Base-by-base conservation (phyloP, 805 yeast species). In the Candida easanensis region DNA sequence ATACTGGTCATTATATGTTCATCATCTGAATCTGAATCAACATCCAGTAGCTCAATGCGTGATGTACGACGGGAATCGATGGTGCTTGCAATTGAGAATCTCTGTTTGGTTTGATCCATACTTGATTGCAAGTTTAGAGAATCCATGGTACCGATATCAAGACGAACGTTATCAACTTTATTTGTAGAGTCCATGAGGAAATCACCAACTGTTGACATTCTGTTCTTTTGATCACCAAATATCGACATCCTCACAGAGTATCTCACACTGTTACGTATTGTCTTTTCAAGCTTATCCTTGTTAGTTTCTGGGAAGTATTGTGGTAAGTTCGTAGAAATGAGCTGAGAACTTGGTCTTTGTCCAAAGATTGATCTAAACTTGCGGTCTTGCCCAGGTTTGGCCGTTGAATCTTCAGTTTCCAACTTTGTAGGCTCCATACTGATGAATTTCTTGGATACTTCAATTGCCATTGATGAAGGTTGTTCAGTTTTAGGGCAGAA, bases 281-380 rank as follows among this genome's bases (percentile, higher is more conserved):
- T 90, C 44, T 83, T 81, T 48, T 84, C 84, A 49, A 93, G 72
- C 44, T 83, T 83, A 35, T 75, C 71, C 39, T 80, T 76, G 19
- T 79, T 82, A 0, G 95, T 82, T 31, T 82, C 84, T 0, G 99
- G 99, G 71, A 93, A 93, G 62, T 87, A 91, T 50, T 90, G 96
- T 2, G 89, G 83, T 50, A 91, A 68, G 57, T 91, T 88, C 2
- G 90, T 81, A 2, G 97, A 87, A 48, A 91, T 93, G 53, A 90
- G 75, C 58, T 88, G 95, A 46, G 93, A 82, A 1, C 98, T 90
- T 6, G 99, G 99, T 57, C 99, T 73, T 62, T 88, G 96, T 19
- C 95, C 95, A 62, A 83, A 82, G 46, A 86, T 60, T 36, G 65
- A 61, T 42, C 73, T 62, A 44, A 58, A 57, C 28, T 58, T 51